Conservation (phyloP, 169 alveolate genomes). For the Plasmodium reichenowi region DNA sequence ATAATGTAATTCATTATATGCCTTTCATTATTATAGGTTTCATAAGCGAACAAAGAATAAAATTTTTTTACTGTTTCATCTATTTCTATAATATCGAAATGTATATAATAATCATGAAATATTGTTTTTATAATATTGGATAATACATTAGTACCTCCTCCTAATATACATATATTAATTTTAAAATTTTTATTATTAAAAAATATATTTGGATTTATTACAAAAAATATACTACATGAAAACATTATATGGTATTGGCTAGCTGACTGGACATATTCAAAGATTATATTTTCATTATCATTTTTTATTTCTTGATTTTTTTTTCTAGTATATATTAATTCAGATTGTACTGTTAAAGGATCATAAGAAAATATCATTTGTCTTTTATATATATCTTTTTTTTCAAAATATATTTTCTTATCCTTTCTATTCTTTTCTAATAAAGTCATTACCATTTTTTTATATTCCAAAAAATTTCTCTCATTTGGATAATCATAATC, state of each 20-base stretch:
- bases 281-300: slow-evolving; percentile 1
- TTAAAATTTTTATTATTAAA: neutral
- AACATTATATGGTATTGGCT: slow-evolving; percentile 68
- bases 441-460: neutral
- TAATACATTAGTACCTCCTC: slow-evolving; percentile 76
- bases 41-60: slow-evolving; percentile 28
- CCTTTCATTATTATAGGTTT: slow-evolving; percentile 8
- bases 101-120: slow-evolving; percentile 30
- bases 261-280: slow-evolving; percentile 72
- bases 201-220: slow-evolving; percentile 8
- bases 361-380: slow-evolving; percentile 86
- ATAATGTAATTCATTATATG: slow-evolving; percentile 48
- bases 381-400: slow-evolving; percentile 74
- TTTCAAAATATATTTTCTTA: slow-evolving; percentile 23
- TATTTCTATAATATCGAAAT: slow-evolving; percentile 53
- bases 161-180: slow-evolving; percentile 61
- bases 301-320: neutral
- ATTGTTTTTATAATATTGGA: slow-evolving; percentile 57
- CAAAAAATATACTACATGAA: slow-evolving; percentile 63
- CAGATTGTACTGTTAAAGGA: slow-evolving; percentile 85
- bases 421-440: slow-evolving; percentile 26
- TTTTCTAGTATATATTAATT: slow-evolving; percentile 56
- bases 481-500: neutral
- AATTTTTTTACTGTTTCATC: slow-evolving; percentile 61
- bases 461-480: neutral